Percentiles rank a stretch among this genome's conserved stretches.
These are phyloP conservation scores for Pyrenula massariospora DNA, from an alignment of 495 filamentous ascomycete species.

Conservation along the genomic window DNA sequence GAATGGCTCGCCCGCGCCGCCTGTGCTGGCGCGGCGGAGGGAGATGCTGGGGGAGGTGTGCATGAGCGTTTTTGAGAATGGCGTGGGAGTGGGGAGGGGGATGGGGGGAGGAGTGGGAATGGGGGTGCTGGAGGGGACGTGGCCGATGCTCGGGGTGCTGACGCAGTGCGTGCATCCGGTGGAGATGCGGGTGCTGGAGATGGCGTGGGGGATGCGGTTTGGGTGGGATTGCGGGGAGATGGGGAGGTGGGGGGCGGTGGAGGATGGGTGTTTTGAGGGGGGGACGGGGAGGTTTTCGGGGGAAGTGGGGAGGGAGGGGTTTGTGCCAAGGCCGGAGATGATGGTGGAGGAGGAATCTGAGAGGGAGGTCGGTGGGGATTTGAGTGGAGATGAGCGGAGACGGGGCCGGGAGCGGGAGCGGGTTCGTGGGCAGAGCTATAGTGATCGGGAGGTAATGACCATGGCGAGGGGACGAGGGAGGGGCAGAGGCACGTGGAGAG, in stretches of 20 bases:
- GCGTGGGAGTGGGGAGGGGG: background rate
- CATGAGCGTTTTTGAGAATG: background rate
- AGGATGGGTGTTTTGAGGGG: conserved; percentile 9
- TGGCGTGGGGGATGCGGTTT: conserved; percentile 6
- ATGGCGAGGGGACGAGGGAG: too few species aligned
- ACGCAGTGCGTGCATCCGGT: conserved; percentile 4
- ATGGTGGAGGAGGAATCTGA: too few species aligned
- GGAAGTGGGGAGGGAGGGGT: conserved; percentile 1
- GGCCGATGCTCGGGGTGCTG: conserved; percentile 9
- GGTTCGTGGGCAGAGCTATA: too few species aligned
- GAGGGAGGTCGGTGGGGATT: too few species aligned
- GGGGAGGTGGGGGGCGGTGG: background rate
- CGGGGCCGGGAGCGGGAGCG: too few species aligned
- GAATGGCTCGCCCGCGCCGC: background rate
- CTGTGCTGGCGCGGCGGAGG: conserved; percentile 3
- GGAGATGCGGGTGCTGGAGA: conserved; percentile 5
- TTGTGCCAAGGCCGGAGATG: too few species aligned
- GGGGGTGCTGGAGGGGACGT: background rate
- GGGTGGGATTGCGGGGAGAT: conserved; percentile 6
- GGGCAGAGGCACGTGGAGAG: too few species aligned
- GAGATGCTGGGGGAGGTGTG: background rate
- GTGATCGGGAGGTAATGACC: too few species aligned
- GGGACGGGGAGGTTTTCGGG: conserved; percentile 13
- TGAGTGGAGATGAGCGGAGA: too few species aligned
- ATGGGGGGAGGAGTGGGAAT: background rate